Percentiles rank a stretch among this genome's conserved stretches.
Conservation (phyloP, 306 rosid species). For the Betula pendula region DNA sequence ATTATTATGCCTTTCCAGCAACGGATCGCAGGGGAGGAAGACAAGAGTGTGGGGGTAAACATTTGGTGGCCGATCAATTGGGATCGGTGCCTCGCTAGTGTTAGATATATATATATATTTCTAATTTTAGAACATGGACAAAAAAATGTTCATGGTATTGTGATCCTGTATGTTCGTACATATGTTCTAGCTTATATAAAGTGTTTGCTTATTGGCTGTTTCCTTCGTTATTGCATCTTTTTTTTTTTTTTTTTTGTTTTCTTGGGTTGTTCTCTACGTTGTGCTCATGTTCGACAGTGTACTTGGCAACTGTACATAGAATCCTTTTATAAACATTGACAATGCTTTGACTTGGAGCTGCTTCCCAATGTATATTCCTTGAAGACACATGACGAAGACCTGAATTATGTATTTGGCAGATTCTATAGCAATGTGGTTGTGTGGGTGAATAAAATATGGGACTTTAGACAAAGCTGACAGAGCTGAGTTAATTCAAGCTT, state of each 20-base stretch:
- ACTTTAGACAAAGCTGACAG: neutral
- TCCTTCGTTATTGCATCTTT: conserved; percentile 16
- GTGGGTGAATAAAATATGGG: neutral
- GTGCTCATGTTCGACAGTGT: conserved; percentile 31
- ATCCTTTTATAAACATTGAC: conserved; percentile 20
- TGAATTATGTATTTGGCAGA: neutral
- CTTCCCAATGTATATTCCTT: conserved; percentile 17
- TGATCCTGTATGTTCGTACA: conserved; percentile 57
- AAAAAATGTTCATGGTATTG: conserved; percentile 54
- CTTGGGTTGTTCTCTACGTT: conserved; percentile 19
- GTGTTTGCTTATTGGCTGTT: conserved; percentile 45
- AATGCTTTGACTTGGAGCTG: conserved; percentile 29
- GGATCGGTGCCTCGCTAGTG: conserved; percentile 55
- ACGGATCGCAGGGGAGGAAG: conserved; percentile 51
- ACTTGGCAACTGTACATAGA: conserved; percentile 48
- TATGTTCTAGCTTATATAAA: conserved; percentile 48
- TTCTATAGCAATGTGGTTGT: neutral
- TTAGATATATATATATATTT: conserved; percentile 35
- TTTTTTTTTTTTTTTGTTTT: conserved; percentile 2
- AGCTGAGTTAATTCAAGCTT: neutral
- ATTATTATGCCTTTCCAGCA: conserved; percentile 43
- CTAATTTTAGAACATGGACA: conserved; percentile 67
- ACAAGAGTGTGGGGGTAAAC: conserved; percentile 42
- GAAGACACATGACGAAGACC: neutral
- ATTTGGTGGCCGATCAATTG: conserved; percentile 46